These are phyloP conservation scores for Dysphania ambrosioides DNA, from an alignment of 148 eudicot species.

Conservation along the genomic window DNA sequence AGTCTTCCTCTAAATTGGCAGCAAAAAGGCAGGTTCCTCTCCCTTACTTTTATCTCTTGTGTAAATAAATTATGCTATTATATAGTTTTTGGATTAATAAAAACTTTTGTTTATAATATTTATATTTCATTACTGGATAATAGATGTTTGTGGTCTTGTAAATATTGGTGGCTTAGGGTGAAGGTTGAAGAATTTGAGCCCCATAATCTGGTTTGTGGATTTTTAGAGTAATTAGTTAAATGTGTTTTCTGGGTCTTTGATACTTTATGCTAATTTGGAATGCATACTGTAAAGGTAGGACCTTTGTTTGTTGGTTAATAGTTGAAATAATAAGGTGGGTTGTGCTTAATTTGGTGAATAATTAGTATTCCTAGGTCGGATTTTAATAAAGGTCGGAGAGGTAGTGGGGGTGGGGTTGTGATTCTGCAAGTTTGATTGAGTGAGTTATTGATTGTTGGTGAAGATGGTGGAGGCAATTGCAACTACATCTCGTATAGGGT, in stretches of 20 bases:
- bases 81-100: neutral
- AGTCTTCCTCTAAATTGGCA: slow-evolving; percentile 19
- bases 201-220: slow-evolving; percentile 9
- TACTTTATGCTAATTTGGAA: slow-evolving; percentile 11
- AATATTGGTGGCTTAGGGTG: neutral
- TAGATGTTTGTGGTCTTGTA: slow-evolving; percentile 7
- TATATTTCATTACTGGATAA: slow-evolving; percentile 7
- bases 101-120: neutral
- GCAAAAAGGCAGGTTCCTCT: slow-evolving; percentile 28
- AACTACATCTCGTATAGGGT: slow-evolving; percentile 57
- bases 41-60: neutral
- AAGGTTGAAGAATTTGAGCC: slow-evolving; percentile 20
- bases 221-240: slow-evolving; percentile 12
- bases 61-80: slow-evolving; percentile 23
- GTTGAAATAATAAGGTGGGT: neutral
- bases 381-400: neutral
- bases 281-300: slow-evolving; percentile 13
- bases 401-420: slow-evolving; percentile 19
- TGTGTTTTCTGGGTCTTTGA: slow-evolving; percentile 28
- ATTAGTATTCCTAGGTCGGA: neutral
- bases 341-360: slow-evolving; percentile 6
- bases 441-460: slow-evolving; percentile 26
- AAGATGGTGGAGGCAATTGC: slow-evolving; percentile 80
- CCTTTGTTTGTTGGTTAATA: too few species aligned
- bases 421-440: neutral